phyloP scores from a whole-genome alignment of 805 yeast genomes.

The Tetrapisispora fleetii region DNA sequence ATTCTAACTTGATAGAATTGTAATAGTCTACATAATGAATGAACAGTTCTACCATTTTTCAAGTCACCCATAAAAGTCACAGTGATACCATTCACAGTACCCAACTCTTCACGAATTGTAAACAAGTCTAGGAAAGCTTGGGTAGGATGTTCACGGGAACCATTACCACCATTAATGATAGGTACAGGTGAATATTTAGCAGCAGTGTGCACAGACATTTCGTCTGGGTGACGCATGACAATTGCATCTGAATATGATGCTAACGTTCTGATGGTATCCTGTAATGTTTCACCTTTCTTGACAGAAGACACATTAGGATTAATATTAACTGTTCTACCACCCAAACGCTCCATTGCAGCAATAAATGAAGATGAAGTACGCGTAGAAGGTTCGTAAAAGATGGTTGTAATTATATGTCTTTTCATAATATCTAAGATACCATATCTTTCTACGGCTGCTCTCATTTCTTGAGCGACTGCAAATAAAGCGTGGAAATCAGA shows the following conservation, averaged over 20 bases:
- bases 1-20: conserved; percentile 88
- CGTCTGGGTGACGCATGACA: conserved; percentile 93
- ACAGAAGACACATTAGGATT: conserved; percentile 85
- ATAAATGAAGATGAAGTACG: conserved; percentile 95
- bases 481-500: conserved; percentile 85
- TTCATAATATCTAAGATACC: conserved; percentile 86
- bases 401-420: conserved; percentile 86
- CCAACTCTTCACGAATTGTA: conserved; percentile 97
- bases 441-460: conserved; percentile 91
- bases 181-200: conserved; percentile 97
- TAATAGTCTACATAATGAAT: conserved; percentile 83
- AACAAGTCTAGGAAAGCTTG: conserved; percentile 96
- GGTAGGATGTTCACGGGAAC: conserved; percentile 96
- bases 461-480: conserved; percentile 96
- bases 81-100: conserved; percentile 95
- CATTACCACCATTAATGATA: conserved; percentile 95
- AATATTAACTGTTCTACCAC: conserved; percentile 91
- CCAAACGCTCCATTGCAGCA: conserved; percentile 99
- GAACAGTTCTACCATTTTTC: conserved; percentile 97
- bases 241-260: conserved; percentile 95
- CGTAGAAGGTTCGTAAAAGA: conserved; percentile 97
- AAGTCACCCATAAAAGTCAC: conserved; percentile 98
- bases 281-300: conserved; percentile 95
- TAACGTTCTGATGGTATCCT: conserved; percentile 90
- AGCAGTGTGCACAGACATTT: conserved; percentile 85